Evolutionary conservation across 495 filamentous ascomycete genomes (phyloP), one percentile per base, ranked within the genome.

Genomic region (Podospora didyma): DNA sequence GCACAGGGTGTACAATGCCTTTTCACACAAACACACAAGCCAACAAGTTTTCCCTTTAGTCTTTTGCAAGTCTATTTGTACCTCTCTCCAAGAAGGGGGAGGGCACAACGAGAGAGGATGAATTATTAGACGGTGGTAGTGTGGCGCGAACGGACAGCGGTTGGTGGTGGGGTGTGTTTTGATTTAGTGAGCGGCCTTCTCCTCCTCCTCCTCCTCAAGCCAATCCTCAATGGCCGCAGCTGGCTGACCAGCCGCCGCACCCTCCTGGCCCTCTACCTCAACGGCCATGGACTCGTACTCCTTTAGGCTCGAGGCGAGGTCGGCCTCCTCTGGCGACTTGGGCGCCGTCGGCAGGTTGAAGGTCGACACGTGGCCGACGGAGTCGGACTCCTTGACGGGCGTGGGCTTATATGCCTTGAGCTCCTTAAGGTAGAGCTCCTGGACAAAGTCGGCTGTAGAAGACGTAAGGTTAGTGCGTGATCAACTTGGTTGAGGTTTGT

Each of bases 391-490:
- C 78, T 97, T 97, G 78, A 92, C 65, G 49, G 86, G 80, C 20
- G 87, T 75, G 37, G 89, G 80, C 81, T 97, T 99, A 86, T 93
- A 97, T 74, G 83, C 81, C 73, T 89, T 92, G 64, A 99, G 85
- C 73, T 97, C 93, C 63, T 84, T 84, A 64, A 99, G 87, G 83
- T 97, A 99, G 65, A 99, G 84, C 61, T 97, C 93, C 77, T 96
- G 94, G 62, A 99, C 87, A 61, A 94, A 81, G 76, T 99, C 94
- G 78, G 87, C 95, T 97, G 60, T 61, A 28, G 19, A 42, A 16
- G 19, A 7, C 10, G 50, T 28, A 20, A 14, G n/a, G 39, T 42
- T 42, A 42, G 39, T 31, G 22, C 21, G n/a, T n/a, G 46, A 31
- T 24, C 39, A 7, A 1, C 7, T 5, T 42, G 39, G n/a, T 17